A percentile compares a stretch with the other conserved stretches of the same genome.
Conservation (phyloP, 2,329 filamentous ascomycete species). For the Chrysosphaeria jannelii region DNA sequence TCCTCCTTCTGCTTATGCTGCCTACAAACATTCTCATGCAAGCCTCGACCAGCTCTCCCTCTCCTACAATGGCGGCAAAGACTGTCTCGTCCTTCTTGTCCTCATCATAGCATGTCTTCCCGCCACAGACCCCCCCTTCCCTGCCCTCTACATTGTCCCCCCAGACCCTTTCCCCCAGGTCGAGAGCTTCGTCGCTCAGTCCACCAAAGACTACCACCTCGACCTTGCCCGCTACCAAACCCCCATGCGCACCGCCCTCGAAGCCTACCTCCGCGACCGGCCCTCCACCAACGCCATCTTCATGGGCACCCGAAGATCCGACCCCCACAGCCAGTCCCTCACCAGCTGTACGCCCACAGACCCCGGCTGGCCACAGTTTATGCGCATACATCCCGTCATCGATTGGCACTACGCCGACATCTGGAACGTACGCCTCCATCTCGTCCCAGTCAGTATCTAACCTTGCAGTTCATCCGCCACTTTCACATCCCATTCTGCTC, state of each 20-base stretch:
- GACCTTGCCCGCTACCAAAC: conserved; percentile 42
- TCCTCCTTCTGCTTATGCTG: too few species aligned
- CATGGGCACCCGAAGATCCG: conserved; percentile 67
- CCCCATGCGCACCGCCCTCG: conserved; percentile 58
- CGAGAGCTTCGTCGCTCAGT: conserved; percentile 47
- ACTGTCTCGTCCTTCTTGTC: conserved; percentile 77
- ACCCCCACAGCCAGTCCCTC: conserved; percentile 59
- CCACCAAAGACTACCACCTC: conserved; percentile 40
- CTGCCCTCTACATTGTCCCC: conserved; percentile 72
- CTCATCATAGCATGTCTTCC: conserved; percentile 43
- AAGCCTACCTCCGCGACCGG: conserved; percentile 38
- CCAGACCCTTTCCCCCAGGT: conserved; percentile 62
- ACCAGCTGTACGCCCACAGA: conserved; percentile 72
- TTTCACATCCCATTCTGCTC: conserved; percentile 58
- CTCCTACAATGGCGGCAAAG: conserved; percentile 94
- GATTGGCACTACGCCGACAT: conserved; percentile 95
- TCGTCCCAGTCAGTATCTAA: neutral
- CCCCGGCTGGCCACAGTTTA: conserved; percentile 66
- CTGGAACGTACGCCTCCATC: conserved; percentile 34
- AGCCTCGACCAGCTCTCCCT: conserved; percentile 53
- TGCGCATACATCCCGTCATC: conserved; percentile 82
- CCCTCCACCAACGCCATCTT: conserved; percentile 46
- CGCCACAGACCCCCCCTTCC: conserved; percentile 17
- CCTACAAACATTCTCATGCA: too few species aligned
- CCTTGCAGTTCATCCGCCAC: conserved; percentile 42